These are phyloP conservation scores for Venturia effusa DNA, from an alignment of 2,329 filamentous ascomycete species.

Conservation along the genomic window DNA sequence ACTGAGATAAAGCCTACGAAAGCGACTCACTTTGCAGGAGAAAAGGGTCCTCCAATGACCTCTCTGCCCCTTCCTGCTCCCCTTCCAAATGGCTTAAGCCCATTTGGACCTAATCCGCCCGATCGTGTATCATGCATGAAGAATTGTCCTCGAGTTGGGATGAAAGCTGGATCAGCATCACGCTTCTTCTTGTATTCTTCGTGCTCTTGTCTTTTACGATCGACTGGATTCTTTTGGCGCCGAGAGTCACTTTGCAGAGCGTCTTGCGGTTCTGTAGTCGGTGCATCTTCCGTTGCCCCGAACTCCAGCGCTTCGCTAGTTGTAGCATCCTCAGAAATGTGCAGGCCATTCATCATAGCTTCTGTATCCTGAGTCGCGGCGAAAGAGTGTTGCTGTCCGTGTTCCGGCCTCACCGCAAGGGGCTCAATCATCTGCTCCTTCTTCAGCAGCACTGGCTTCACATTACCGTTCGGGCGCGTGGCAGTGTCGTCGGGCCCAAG, in stretches of 20 bases:
- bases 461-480: conserved; percentile 26
- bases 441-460: conserved; percentile 6
- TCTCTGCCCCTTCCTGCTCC: conserved; percentile 46
- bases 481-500: conserved; percentile 26
- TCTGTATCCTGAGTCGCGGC: conserved; percentile 44
- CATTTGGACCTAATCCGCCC: conserved; percentile 64
- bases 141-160: conserved; percentile 87
- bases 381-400: conserved; percentile 20
- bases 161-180: conserved; percentile 83
- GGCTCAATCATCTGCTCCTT: conserved; percentile 20
- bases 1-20: neutral
- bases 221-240: conserved; percentile 47
- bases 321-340: conserved; percentile 30
- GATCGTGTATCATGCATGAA: conserved; percentile 94
- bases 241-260: conserved; percentile 16
- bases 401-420: conserved; percentile 26
- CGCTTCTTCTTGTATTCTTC: conserved; percentile 83
- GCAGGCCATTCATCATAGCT: conserved; percentile 50
- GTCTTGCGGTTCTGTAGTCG: conserved; percentile 18
- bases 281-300: conserved; percentile 26
- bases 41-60: conserved; percentile 42
- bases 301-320: conserved; percentile 39
- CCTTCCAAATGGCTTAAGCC: conserved; percentile 60
- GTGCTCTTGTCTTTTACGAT: conserved; percentile 71
- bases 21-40: conserved; percentile 50